Base-by-base conservation (phyloP, 1,284 basidiomycete genomes). In the Ustilago sp. region DNA sequence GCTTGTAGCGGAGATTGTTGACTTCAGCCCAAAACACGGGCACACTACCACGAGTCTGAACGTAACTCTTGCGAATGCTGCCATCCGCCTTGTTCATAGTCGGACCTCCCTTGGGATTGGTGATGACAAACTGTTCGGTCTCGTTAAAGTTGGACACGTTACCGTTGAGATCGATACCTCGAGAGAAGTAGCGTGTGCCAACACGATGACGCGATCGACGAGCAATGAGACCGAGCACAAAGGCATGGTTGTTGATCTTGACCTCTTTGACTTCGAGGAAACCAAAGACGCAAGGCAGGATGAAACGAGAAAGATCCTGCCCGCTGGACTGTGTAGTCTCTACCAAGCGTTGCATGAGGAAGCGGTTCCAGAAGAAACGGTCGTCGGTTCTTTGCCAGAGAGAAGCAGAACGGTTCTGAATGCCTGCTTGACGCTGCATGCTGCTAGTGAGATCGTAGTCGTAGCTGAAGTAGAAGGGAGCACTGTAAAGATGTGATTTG, bases 301-400 rank as follows among this genome's bases (percentile, higher is more conserved):
- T 95, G 87, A 93, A 99, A 47, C 91, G 75, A 17, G 89, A 83
- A 91, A 91, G 81, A 93, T 89, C 94, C 94, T 79, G 34, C 12
- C 53, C 55, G 32, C 59, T 56, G 23, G 34, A 43, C 48, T 68
- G 36, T 11, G 75, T 59, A 50, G 55, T 69, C 55, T 63, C 58
- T 63, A 86, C 77, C 19, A 85, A 56, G 19, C 73, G 78, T 23
- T 71, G 63, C 68, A 80, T 74, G 41, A 85, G 87, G 75, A 88
- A 93, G 90, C 91, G 93, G 87, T 99, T 99, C 96, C 96, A 99
- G 88, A 98, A 99, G 88, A 99, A 99, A 75, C 96, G 90, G 83
- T 97, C 94, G 81, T 99, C 96, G 36, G 92, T 92, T 90, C 83
- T 77, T 66, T 87, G 80, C 92, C 91, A 95, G 74, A 92, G 88